These are phyloP conservation scores for Ustilago vetiveriae DNA, from an alignment of 1,284 basidiomycete species.

Conservation along the genomic window DNA sequence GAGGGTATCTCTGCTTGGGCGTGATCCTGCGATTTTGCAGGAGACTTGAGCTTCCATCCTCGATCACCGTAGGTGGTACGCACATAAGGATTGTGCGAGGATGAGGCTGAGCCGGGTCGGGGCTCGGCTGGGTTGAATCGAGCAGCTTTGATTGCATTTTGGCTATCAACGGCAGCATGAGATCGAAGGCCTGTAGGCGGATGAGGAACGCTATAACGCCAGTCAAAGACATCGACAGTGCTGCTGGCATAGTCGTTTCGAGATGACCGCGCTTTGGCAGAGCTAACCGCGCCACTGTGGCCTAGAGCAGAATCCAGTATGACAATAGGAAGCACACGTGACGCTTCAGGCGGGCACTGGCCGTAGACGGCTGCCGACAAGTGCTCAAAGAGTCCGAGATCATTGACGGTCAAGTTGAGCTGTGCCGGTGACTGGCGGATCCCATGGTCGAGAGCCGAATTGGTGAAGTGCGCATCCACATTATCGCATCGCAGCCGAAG, in stretches of 20 bases:
- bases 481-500: conserved; percentile 43
- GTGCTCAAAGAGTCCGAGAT: conserved; percentile 44
- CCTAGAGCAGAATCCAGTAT: conserved; percentile 35
- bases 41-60: conserved; percentile 48
- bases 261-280: conserved; percentile 3
- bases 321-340: conserved; percentile 32
- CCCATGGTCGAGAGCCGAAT: neutral
- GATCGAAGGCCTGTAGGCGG: neutral
- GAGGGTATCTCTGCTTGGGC: neutral
- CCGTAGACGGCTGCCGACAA: conserved; percentile 14
- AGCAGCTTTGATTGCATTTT: conserved; percentile 7
- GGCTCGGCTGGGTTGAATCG: conserved; percentile 21
- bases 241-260: conserved; percentile 31
- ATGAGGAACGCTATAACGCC: conserved; percentile 27
- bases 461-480: conserved; percentile 10
- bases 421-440: neutral
- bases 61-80: conserved; percentile 43
- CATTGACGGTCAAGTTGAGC: conserved; percentile 15
- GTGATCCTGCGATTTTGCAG: conserved; percentile 4
- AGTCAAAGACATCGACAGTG: conserved; percentile 42
- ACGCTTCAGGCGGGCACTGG: conserved; percentile 13
- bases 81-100: conserved; percentile 20
- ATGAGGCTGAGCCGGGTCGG: conserved; percentile 7
- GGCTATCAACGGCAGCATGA: neutral
- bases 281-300: conserved; percentile 1